Conservation (phyloP, 768 basidiomycete species). For the Amylocystis lapponica region DNA sequence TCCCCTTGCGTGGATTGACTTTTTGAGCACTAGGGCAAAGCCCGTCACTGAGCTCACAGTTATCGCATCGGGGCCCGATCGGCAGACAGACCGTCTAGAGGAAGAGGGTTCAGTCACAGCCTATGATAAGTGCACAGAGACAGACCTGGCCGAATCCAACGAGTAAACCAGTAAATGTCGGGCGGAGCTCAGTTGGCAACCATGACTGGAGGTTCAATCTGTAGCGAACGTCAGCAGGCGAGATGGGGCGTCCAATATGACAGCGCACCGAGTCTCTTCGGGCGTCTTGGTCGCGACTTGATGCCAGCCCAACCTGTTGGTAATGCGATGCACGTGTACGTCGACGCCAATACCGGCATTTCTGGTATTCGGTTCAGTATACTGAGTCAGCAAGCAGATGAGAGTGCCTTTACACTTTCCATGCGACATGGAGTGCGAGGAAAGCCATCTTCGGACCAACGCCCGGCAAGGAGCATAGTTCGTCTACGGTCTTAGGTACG, state of each 20-base stretch:
- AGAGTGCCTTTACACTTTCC: constrained; percentile 57
- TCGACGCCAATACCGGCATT: constrained; percentile 94
- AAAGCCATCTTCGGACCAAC: constrained; percentile 98
- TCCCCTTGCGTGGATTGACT: constrained; percentile 11
- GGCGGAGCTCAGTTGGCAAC: constrained; percentile 69
- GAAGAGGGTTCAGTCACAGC: constrained; percentile 3
- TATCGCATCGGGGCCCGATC: constrained; percentile 56
- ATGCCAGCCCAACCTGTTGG: constrained; percentile 93
- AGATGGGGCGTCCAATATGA: background rate
- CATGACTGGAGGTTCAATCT: constrained; percentile 80
- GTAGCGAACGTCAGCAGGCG: background rate
- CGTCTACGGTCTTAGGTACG: constrained; percentile 84
- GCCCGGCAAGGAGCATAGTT: constrained; percentile 80
- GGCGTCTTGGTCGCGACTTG: constrained; percentile 75
- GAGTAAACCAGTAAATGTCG: constrained; percentile 72
- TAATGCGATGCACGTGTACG: constrained; percentile 93
- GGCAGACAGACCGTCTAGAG: constrained; percentile 62
- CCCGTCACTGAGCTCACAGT: constrained; percentile 52
- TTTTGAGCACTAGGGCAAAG: constrained; percentile 64
- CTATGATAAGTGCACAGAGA: background rate
- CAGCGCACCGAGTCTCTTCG: constrained; percentile 72
- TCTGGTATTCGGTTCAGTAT: constrained; percentile 32
- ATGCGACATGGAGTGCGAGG: constrained; percentile 75
- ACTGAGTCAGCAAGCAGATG: background rate
- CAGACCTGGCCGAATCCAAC: constrained; percentile 83